A percentile compares a stretch with the other conserved stretches of the same genome.
Conservation (phyloP, 768 basidiomycete species). For the Tubosaeta sp. region DNA sequence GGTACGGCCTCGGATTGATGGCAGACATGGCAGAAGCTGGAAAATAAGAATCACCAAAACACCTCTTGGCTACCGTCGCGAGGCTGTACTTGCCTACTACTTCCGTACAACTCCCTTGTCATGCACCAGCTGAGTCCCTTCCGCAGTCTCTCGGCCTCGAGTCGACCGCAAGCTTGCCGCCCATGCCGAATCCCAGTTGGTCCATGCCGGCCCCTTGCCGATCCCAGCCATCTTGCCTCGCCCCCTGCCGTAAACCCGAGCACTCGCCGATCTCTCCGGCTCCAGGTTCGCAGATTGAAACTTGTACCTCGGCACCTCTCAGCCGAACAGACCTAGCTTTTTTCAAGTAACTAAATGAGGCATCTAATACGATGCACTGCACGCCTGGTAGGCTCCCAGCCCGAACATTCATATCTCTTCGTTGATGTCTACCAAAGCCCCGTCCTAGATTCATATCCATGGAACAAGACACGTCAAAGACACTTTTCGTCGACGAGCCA, state of each 20-base stretch:
- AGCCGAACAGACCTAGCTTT: too few relatives aligned
- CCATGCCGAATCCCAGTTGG: too few relatives aligned
- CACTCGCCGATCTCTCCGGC: not conserved
- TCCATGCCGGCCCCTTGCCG: too few relatives aligned
- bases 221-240: too few relatives aligned
- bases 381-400: too few relatives aligned
- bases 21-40: conserved; percentile 34
- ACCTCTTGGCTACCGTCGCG: not conserved
- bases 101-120: not conserved
- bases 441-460: not conserved
- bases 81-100: not conserved
- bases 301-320: too few relatives aligned
- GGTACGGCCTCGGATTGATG: conserved; percentile 45
- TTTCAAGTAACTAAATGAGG: not conserved
- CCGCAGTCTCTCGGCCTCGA: too few relatives aligned
- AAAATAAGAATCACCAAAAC: not conserved
- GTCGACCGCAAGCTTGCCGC: too few relatives aligned
- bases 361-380: not conserved
- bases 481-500: too few relatives aligned
- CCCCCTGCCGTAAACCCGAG: not conserved
- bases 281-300: not conserved
- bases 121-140: too few relatives aligned
- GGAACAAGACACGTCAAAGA: not conserved
- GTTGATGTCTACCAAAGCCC: not conserved
- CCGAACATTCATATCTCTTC: not conserved